Evolutionary conservation across 176 grass and related monocot species (phyloP), one percentile per base, ranked within the genome.

Genomic region (Coix lacrymajobi): DNA sequence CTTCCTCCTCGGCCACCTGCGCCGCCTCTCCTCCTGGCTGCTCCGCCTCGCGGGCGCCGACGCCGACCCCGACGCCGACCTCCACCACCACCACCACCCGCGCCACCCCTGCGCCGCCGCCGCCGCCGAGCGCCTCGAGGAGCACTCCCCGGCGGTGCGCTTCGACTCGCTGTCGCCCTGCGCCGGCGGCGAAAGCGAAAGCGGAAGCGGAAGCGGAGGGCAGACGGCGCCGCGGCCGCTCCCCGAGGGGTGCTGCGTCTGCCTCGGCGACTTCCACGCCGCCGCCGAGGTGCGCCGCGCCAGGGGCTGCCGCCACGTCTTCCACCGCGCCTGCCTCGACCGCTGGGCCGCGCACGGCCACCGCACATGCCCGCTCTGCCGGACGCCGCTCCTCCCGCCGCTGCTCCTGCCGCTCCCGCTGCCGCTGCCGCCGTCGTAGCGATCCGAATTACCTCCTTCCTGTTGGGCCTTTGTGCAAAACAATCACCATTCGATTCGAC

Each of bases 281-380:
- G 75, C 88, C 43, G 92, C 88, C 16, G 72, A 88, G 67, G 96
- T 98, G 60, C 91, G 95, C 71, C 90, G 90, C 22, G 74, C 88
- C 25, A 72, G 66, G 37, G 86, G 86, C 0, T 98, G 96, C 75
- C 71, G 88, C 32, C 96, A 98, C 82, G 92, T 93, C 25, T 95
- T 98, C 88, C 96, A 98, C 90, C 88, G 88, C 49, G 79, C 52
- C 0, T 98, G 92, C 84, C 86, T 98, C 22, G 92, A 98, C 81
- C 76, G 84, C 11, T 98, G 96, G 96, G 87, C 92, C 7, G 71
- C 85, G 7, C 87, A 93, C 86, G 95, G 88, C 3, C 88, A 83
- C 33, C 65, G 84, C 62, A 98, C 92, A 22, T 98, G 95, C 90
- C 96, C 92, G 43, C 86, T 98, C 6, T 98, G 96, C 88, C 88